phyloP scores from a whole-genome alignment of 2,329 filamentous ascomycete genomes.

The Nothophoma quercina region DNA sequence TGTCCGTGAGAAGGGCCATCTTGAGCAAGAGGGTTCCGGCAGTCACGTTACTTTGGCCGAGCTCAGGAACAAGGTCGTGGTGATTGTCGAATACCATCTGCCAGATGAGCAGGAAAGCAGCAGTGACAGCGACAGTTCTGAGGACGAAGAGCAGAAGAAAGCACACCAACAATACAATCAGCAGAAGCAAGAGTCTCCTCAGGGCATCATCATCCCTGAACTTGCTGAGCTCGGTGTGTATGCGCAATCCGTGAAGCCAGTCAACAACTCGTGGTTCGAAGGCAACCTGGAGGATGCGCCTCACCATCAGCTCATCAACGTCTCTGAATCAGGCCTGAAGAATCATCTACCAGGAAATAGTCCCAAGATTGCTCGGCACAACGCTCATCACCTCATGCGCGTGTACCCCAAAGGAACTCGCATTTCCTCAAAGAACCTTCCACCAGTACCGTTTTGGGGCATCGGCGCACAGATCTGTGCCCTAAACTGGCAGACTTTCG shows the following conservation, averaged over 20 bases:
- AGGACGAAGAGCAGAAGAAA: slow-evolving; percentile 55
- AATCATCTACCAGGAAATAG: slow-evolving; percentile 58
- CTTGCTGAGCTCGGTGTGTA: slow-evolving; percentile 72
- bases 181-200: slow-evolving; percentile 59
- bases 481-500: slow-evolving; percentile 74
- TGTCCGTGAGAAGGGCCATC: slow-evolving; percentile 63
- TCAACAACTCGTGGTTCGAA: slow-evolving; percentile 71
- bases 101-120: slow-evolving; percentile 58
- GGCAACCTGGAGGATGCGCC: slow-evolving; percentile 58
- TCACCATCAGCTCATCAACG: slow-evolving; percentile 72
- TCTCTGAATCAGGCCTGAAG: slow-evolving; percentile 68
- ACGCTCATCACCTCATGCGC: slow-evolving; percentile 72
- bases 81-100: slow-evolving; percentile 74
- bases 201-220: slow-evolving; percentile 67
- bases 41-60: slow-evolving; percentile 66
- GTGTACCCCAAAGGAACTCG: slow-evolving; percentile 74
- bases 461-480: slow-evolving; percentile 74
- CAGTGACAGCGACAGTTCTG: slow-evolving; percentile 41
- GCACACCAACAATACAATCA: slow-evolving; percentile 62
- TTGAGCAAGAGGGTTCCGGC: slow-evolving; percentile 60
- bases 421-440: slow-evolving; percentile 71
- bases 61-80: slow-evolving; percentile 68
- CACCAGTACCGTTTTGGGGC: slow-evolving; percentile 70
- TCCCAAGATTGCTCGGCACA: slow-evolving; percentile 65
- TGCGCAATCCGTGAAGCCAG: slow-evolving; percentile 73